A percentile compares a stretch with the other conserved stretches of the same genome.
Evolutionary conservation across 805 yeast genomes (phyloP).

Genomic region (Candida rishiriensis): DNA sequence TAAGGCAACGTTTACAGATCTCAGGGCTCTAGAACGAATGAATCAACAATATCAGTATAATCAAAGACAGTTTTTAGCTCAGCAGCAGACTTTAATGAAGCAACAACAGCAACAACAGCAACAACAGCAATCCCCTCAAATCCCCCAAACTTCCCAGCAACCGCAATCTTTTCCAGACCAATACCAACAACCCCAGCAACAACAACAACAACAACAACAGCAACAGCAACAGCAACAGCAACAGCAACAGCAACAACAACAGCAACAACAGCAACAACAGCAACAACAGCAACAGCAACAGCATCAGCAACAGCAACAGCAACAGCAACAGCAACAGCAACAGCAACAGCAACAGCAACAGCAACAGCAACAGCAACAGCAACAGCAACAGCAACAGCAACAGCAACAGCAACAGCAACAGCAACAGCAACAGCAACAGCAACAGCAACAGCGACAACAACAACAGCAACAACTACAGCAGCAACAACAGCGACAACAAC

Average conservation of each 20-base stretch:
- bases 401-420: conserved; percentile 3
- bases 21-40: conserved; percentile 14
- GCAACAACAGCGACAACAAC: conserved; percentile 6
- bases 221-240: background rate
- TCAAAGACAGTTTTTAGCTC: conserved; percentile 25
- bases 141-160: conserved; percentile 11
- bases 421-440: conserved; percentile 13
- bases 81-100: conserved; percentile 10
- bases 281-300: conserved; percentile 1
- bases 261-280: conserved; percentile 6
- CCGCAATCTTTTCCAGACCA: conserved; percentile 1
- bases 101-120: conserved; percentile 17
- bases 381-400: conserved; percentile 5
- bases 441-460: conserved; percentile 16
- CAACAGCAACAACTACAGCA: conserved; percentile 11
- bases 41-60: conserved; percentile 15
- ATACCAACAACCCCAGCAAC: background rate
- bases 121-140: conserved; percentile 11
- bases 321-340: conserved; percentile 11
- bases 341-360: conserved; percentile 6
- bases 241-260: conserved; percentile 7
- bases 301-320: conserved; percentile 21
- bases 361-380: conserved; percentile 6
- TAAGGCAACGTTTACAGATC: conserved; percentile 18
- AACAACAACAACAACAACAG: background rate